Base-by-base conservation (phyloP, 2,329 filamentous ascomycete species). In the Cryphonectria nitschkei region DNA sequence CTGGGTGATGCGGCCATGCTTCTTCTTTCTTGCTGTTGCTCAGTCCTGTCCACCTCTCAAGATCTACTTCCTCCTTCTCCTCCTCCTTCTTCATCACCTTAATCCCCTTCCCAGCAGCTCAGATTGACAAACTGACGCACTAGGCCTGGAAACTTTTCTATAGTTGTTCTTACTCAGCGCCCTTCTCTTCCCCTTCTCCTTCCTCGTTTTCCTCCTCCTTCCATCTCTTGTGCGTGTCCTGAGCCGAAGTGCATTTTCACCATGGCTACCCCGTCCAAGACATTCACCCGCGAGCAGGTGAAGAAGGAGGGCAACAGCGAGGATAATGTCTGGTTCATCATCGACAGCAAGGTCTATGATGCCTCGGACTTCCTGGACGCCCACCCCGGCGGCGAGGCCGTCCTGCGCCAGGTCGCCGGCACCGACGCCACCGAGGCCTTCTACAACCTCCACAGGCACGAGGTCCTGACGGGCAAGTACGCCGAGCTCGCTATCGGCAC, bases 381-480 rank as follows among this genome's bases (percentile, higher is more conserved):
- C 32, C 94, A 97, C 77, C 94, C 94, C 0, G 93, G 93, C 75
- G 94, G 93, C 76, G 89, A 90, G 76, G 90, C 92, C 60, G 93
- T 97, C 34, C 88, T 97, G 52, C 86, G 88, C 68, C 93, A 97
- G 81, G 88, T 95, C 64, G 94, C 92, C 41, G 94, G 94, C 73
- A 87, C 89, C 75, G 94, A 97, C 78, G 93, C 93, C 66, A 97
- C 94, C 1, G 83, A 87, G 50, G 92, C 91, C 70, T 97, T 97
- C 82, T 97, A 97, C 88, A 97, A 97, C 84, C 89, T 97, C 68
- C 94, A 97, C 83, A 87, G 94, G 37, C 93, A 97, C 76, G 94
- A 97, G 81, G 93, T 97, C n/a, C 87, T 97, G 14, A 84, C 90
- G 72, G 71, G 71, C 65, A 94, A 94, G 80, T 97, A 97, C 84